Percentiles rank a stretch among this genome's conserved stretches.
Conservation (phyloP, 371 early-diverging fungal species). For the Apophysomyces ossiformis region DNA sequence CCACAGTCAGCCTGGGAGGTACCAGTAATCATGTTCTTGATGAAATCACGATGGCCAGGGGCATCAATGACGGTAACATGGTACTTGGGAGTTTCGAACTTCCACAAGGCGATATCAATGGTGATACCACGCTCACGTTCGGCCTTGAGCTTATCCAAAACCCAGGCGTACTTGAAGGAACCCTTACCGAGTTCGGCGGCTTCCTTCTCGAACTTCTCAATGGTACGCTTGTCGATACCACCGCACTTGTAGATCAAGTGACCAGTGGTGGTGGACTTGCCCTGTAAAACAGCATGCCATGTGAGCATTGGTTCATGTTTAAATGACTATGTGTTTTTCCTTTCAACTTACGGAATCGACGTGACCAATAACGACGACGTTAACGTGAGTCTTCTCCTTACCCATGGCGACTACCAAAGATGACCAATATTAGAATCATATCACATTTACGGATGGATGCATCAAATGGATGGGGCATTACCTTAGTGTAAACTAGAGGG, state of each 20-base stretch:
- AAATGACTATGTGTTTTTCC: background rate
- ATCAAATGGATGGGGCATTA: background rate
- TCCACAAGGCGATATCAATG: slow-evolving; percentile 94
- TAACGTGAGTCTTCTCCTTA: slow-evolving; percentile 94
- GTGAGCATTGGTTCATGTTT: background rate
- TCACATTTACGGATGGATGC: slow-evolving; percentile 2
- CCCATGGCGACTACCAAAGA: slow-evolving; percentile 68
- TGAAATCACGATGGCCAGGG: slow-evolving; percentile 99
- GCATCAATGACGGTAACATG: slow-evolving; percentile 97
- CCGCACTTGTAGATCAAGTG: slow-evolving; percentile 99
- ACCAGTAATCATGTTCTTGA: slow-evolving; percentile 99
- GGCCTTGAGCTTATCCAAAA: slow-evolving; percentile 96
- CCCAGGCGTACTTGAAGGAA: slow-evolving; percentile 97
- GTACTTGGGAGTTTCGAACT: slow-evolving; percentile 97
- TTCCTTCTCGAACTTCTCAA: slow-evolving; percentile 99
- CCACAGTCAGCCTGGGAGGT: too few relatives aligned
- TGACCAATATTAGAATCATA: slow-evolving; percentile 4
- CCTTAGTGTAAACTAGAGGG: slow-evolving; percentile 15
- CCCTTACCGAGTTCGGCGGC: slow-evolving; percentile 97
- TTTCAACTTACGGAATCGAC: slow-evolving; percentile 96
- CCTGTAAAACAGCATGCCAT: slow-evolving; percentile 16
- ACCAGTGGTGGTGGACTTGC: slow-evolving; percentile 63
- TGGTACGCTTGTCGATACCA: slow-evolving; percentile 98
- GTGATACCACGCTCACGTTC: slow-evolving; percentile 98
- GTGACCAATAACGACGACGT: slow-evolving; percentile 99